Evolutionary conservation across 1,139 yeast genomes (phyloP).

Genomic region (Blastobotrys proliferans): DNA sequence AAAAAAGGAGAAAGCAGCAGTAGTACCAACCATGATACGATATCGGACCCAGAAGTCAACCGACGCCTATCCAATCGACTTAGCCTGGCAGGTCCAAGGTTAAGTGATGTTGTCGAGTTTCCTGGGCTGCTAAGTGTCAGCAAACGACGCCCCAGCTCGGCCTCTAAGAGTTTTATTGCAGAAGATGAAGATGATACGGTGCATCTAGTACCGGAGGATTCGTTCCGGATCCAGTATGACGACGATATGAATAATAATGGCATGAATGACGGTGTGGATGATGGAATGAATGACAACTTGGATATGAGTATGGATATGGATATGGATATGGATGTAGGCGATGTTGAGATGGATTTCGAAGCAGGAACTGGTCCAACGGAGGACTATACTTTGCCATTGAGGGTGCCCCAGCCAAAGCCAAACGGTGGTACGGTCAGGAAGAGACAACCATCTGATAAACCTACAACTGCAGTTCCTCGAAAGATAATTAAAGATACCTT

Average conservation of each 20-base stretch:
- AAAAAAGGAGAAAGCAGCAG: too few relatives aligned
- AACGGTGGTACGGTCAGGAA: too few relatives aligned
- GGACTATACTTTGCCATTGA: constrained; percentile 6
- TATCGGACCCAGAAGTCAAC: constrained; percentile 10
- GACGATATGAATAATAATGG: neutral
- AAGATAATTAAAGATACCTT: constrained; percentile 24
- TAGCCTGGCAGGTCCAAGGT: constrained; percentile 12
- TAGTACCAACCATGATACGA: neutral
- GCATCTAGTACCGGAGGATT: constrained; percentile 9
- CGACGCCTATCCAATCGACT: constrained; percentile 13
- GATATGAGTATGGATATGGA: too few relatives aligned
- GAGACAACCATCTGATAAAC: constrained; percentile 3
- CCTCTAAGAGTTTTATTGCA: neutral
- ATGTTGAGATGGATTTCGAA: constrained; percentile 1
- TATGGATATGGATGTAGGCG: constrained; percentile 6
- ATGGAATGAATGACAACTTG: neutral
- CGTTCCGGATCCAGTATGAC: constrained; percentile 14
- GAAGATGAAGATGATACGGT: constrained; percentile 5
- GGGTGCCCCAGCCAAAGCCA: constrained; percentile 1
- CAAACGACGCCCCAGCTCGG: neutral
- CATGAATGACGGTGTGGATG: constrained; percentile 1
- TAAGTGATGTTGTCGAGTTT: constrained; percentile 14
- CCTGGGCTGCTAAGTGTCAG: constrained; percentile 2
- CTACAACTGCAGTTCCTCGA: constrained; percentile 25
- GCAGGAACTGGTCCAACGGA: constrained; percentile 2